These are phyloP conservation scores for Smittium culicis DNA, from an alignment of 371 early-diverging fungal genomes.

Conservation along the genomic window DNA sequence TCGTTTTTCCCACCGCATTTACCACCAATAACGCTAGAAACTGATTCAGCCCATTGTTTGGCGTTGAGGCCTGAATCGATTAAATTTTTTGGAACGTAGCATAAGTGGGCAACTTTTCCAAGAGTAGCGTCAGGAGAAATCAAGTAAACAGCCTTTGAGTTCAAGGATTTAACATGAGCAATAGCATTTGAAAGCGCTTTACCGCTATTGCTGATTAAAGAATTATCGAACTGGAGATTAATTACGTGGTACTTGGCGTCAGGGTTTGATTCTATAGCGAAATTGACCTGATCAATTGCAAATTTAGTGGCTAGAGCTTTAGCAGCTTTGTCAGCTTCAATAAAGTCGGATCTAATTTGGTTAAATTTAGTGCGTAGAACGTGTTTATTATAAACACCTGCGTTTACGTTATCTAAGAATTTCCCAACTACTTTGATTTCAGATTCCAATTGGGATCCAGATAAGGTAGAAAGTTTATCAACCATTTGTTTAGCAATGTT, in stretches of 20 bases:
- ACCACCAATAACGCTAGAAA: conserved; percentile 68
- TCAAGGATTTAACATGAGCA: conserved; percentile 55
- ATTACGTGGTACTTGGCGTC: conserved; percentile 44
- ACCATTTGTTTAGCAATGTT: conserved; percentile 48
- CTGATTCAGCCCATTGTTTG: conserved; percentile 73
- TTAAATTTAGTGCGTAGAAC: conserved; percentile 52
- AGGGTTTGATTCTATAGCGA: conserved; percentile 56
- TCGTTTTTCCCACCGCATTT: conserved; percentile 82
- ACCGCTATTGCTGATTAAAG: conserved; percentile 31
- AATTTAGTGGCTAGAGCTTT: conserved; percentile 69
- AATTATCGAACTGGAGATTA: conserved; percentile 25
- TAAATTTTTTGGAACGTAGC: conserved; percentile 60
- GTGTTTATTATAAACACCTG: conserved; percentile 70
- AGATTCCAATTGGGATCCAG: conserved; percentile 52
- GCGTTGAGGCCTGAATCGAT: conserved; percentile 65
- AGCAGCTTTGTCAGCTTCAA: conserved; percentile 76
- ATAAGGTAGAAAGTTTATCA: conserved; percentile 38
- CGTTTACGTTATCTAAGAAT: conserved; percentile 61
- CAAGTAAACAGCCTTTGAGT: conserved; percentile 57
- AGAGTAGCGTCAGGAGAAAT: conserved; percentile 54
- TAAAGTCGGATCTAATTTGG: conserved; percentile 61
- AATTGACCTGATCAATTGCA: conserved; percentile 63
- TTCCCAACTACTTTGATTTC: conserved; percentile 64
- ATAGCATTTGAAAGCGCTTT: conserved; percentile 36
- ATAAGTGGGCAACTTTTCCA: conserved; percentile 65